Conservation (phyloP, 176 grass and related monocot genomes). For the Urochloa ruziziensis region DNA sequence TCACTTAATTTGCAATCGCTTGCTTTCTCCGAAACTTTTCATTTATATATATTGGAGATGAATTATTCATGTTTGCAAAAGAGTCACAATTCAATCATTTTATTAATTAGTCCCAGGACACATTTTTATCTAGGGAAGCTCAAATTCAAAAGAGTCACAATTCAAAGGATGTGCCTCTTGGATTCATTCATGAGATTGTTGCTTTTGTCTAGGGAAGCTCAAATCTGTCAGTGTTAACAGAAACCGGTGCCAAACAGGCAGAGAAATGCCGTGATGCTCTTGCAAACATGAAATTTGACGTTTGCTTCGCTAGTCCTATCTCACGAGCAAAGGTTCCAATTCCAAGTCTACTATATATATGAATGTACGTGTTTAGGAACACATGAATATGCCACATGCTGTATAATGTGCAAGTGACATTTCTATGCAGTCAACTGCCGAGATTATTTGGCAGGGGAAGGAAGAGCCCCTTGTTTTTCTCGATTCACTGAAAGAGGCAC, state of each 20-base stretch:
- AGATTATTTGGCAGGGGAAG: slow-evolving; percentile 62
- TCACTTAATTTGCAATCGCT: too few species aligned
- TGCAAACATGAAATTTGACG: slow-evolving; percentile 57
- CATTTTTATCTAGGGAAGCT: too few species aligned
- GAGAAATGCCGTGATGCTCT: slow-evolving; percentile 72
- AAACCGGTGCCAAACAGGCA: slow-evolving; percentile 62
- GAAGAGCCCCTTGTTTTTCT: slow-evolving; percentile 72
- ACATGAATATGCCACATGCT: background rate
- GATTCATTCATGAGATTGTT: slow-evolving; percentile 20
- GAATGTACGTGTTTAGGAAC: background rate
- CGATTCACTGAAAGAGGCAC: slow-evolving; percentile 82
- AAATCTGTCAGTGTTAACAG: slow-evolving; percentile 72
- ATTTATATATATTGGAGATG: background rate
- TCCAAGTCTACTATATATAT: background rate
- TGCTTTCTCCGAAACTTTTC: background rate
- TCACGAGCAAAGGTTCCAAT: slow-evolving; percentile 73
- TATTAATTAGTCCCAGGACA: background rate
- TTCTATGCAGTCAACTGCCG: slow-evolving; percentile 63
- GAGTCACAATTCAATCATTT: background rate
- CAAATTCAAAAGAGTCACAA: too few species aligned
- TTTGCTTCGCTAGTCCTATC: slow-evolving; percentile 82
- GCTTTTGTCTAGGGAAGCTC: slow-evolving; percentile 70
- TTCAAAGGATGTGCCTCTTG: background rate
- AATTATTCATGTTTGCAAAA: background rate
- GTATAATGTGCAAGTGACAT: background rate